A percentile compares a stretch with the other conserved stretches of the same genome.
Conservation (phyloP, 2,329 filamentous ascomycete species). For the Helminthosporium solani region DNA sequence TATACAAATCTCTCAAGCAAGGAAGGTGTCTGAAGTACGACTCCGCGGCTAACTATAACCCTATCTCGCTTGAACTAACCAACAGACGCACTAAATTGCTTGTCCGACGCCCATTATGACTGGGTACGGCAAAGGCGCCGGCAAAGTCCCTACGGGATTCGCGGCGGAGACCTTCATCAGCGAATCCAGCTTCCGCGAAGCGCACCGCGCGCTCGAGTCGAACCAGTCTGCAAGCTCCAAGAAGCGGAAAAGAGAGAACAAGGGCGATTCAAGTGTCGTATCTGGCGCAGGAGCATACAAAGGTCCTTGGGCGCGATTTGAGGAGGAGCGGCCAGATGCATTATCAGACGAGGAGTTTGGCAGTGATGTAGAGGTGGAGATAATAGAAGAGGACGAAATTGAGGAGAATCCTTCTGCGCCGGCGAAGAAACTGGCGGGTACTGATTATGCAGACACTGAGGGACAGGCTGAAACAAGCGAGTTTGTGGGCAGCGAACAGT, state of each 20-base stretch:
- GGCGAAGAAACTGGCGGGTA: constrained; percentile 58
- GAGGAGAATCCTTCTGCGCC: constrained; percentile 61
- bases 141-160: constrained; percentile 67
- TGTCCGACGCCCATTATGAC: constrained; percentile 15
- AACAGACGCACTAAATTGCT: neutral
- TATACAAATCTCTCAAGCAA: neutral
- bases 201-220: constrained; percentile 76
- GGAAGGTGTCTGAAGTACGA: neutral
- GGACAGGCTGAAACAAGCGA: constrained; percentile 69
- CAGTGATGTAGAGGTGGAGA: constrained; percentile 70
- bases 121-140: constrained; percentile 26
- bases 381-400: constrained; percentile 72
- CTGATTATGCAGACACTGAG: constrained; percentile 51
- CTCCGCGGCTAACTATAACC: neutral
- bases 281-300: constrained; percentile 88
- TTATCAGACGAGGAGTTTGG: constrained; percentile 62
- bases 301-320: constrained; percentile 90
- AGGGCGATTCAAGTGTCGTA: constrained; percentile 78
- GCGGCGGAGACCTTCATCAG: constrained; percentile 88
- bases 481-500: constrained; percentile 80
- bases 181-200: constrained; percentile 84
- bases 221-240: constrained; percentile 62
- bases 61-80: neutral
- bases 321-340: constrained; percentile 66
- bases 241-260: constrained; percentile 77